Base-by-base conservation (phyloP, 108 stramenopile genomes). In the Pseudonitzschia delicatissima region DNA sequence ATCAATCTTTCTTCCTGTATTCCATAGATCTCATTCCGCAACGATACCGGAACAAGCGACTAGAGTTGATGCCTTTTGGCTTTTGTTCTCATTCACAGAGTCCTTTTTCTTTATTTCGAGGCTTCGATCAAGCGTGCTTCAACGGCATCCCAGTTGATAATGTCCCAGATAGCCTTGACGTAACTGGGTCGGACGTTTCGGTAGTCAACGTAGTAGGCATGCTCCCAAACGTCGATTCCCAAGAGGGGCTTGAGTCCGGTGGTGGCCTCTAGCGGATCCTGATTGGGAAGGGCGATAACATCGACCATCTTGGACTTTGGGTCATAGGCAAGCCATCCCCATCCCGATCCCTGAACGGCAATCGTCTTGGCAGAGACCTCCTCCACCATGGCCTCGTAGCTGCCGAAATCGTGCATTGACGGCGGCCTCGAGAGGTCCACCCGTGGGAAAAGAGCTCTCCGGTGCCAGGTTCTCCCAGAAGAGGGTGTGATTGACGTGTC, bases 161-260 rank as follows among this genome's bases (percentile, higher is more conserved):
- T 81, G 68, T 97, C 90, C 92, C 93, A 99, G 67, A 97, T 85
- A 25, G 81, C 78, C 52, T 91, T 93, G 26, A 99, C 96, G 82
- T 99, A 99, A 70, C 92, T 93, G 15, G 99, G 97, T 35, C 97
- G 85, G 34, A 96, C 96, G 76, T 99, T 99, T 72, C 97, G 87
- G 84, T 98, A 98, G 57, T 96, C 82, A 33, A 93, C 82, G 75
- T 88, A 94, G 77, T 88, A 91, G 37, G 94, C 91, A 75, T 87
- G 86, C 73, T 96, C 92, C 98, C 98, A 99, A 29, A 99, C 97
- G 78, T 98, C 99, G 76, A 99, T 96, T 26, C 99, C 99, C 20
- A 98, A 71, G 21, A 99, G 81, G 21, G 99, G 99, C 28, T 95
- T 91, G 27, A 98, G 87, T 18, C 99, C 99, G n/a, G 97, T 97